A percentile compares a stretch with the other conserved stretches of the same genome.
These are phyloP conservation scores for Pseudoturritis turrita DNA, from an alignment of 345 rosid genomes.

Conservation along the genomic window DNA sequence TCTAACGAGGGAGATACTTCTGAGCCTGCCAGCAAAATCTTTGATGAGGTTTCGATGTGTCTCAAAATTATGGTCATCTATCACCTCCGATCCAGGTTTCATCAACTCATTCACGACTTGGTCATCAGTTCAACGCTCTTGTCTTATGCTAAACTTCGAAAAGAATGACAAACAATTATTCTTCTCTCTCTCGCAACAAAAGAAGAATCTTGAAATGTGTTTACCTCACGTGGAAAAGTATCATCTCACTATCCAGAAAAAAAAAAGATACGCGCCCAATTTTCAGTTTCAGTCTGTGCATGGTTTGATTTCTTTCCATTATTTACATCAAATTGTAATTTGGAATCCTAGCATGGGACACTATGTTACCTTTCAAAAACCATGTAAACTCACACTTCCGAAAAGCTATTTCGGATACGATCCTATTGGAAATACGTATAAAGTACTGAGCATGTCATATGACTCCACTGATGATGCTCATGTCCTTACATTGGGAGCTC, in stretches of 20 bases:
- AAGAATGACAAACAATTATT: background rate
- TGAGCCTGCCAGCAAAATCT: background rate
- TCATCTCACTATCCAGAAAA: background rate
- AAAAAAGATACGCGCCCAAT: background rate
- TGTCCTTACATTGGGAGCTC: slow-evolving; percentile 4
- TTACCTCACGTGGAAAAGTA: background rate
- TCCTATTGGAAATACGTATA: slow-evolving; percentile 1
- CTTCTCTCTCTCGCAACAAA: background rate
- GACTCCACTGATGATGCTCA: background rate
- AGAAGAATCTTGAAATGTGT: background rate
- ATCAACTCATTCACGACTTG: background rate
- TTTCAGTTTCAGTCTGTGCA: background rate
- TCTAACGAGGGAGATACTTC: slow-evolving; percentile 1
- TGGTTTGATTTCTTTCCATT: slow-evolving; percentile 14
- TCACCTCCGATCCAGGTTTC: background rate
- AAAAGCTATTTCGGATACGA: slow-evolving; percentile 4
- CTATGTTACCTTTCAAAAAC: background rate
- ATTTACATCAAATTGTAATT: background rate
- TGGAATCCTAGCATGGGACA: slow-evolving; percentile 10
- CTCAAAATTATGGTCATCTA: slow-evolving; percentile 9
- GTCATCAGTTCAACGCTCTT: background rate
- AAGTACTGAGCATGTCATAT: background rate
- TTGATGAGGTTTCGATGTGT: slow-evolving; percentile 10
- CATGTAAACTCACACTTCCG: background rate
- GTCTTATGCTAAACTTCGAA: slow-evolving; percentile 1